Percentiles rank a stretch among this genome's conserved stretches.
Evolutionary conservation across 1,284 basidiomycete species (phyloP).

Genomic region (Puccinia hordei): DNA sequence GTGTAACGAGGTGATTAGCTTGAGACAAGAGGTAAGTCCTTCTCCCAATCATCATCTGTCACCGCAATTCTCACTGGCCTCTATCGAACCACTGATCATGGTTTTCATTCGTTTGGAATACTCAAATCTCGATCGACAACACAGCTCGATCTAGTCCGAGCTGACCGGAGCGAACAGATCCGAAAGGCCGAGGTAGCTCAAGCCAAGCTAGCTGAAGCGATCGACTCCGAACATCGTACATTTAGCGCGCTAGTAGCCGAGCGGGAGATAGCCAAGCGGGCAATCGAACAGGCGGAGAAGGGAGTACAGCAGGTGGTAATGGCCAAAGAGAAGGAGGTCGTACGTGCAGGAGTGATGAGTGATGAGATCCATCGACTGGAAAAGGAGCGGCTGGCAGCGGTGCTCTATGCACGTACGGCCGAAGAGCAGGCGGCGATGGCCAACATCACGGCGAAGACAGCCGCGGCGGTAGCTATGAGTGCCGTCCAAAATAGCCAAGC

Average conservation of each 20-base stretch:
- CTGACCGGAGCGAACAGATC: constrained; percentile 40
- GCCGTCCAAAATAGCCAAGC: constrained; percentile 30
- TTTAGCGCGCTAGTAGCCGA: constrained; percentile 39
- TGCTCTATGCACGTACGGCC: constrained; percentile 40
- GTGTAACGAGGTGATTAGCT: constrained; percentile 45
- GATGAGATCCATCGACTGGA: constrained; percentile 45
- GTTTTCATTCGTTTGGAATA: background rate
- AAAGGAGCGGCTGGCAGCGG: constrained; percentile 44
- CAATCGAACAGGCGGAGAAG: constrained; percentile 30
- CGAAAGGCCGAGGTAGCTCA: constrained; percentile 26
- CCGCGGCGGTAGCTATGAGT: constrained; percentile 44
- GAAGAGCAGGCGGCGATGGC: constrained; percentile 49
- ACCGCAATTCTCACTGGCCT: background rate
- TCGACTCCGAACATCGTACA: constrained; percentile 40
- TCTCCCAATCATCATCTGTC: background rate
- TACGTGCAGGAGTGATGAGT: constrained; percentile 18
- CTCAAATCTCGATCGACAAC: background rate
- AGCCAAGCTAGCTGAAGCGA: constrained; percentile 12
- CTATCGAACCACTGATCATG: background rate
- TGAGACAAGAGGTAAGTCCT: constrained; percentile 34
- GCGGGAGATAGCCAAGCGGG: constrained; percentile 33
- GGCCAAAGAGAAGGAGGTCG: constrained; percentile 47
- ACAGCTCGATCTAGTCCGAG: constrained; percentile 15
- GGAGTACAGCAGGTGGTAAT: constrained; percentile 35
- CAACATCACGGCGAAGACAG: constrained; percentile 43